Percentiles rank a stretch among this genome's conserved stretches.
Conservation (phyloP, 2,329 filamentous ascomycete genomes). For the Hypoxylon sp. region DNA sequence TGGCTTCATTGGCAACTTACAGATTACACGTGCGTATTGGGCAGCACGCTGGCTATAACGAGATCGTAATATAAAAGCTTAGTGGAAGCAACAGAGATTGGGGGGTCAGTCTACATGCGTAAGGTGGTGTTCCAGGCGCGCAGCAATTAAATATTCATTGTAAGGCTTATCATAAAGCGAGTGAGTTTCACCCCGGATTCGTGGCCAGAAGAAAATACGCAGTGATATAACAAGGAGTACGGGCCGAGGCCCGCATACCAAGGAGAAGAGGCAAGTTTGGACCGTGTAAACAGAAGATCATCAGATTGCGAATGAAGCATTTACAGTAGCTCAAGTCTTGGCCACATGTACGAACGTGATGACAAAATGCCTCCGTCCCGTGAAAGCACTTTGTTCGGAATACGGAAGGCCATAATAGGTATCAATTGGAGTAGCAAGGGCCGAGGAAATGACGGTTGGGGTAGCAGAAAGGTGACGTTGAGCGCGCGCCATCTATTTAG, state of each 20-base stretch:
- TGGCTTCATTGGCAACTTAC: constrained; percentile 27
- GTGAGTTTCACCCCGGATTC: constrained; percentile 31
- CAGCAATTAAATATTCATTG: constrained; percentile 44
- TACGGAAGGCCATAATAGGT: constrained; percentile 46
- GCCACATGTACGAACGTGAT: constrained; percentile 35
- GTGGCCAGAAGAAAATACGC: constrained; percentile 29
- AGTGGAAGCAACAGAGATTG: constrained; percentile 34
- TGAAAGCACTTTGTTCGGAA: constrained; percentile 47
- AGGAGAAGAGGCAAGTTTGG: constrained; percentile 13
- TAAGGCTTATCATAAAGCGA: constrained; percentile 30
- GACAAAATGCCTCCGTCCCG: constrained; percentile 39
- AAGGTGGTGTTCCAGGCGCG: constrained; percentile 19
- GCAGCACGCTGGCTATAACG: constrained; percentile 9
- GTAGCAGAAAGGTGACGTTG: constrained; percentile 48
- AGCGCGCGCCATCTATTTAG: constrained; percentile 49
- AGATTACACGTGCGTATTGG: constrained; percentile 32
- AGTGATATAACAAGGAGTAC: constrained; percentile 38
- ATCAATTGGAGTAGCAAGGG: constrained; percentile 46
- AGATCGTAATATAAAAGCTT: constrained; percentile 13
- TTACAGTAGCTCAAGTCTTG: constrained; percentile 43
- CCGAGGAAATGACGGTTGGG: constrained; percentile 43
- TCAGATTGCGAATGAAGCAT: constrained; percentile 43
- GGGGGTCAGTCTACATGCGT: constrained; percentile 35
- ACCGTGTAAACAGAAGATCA: constrained; percentile 42
- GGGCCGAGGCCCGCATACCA: constrained; percentile 39